Percentiles rank a stretch among this genome's conserved stretches.
Conservation (phyloP, 2,329 filamentous ascomycete species). For the Coniochaeta sp. region DNA sequence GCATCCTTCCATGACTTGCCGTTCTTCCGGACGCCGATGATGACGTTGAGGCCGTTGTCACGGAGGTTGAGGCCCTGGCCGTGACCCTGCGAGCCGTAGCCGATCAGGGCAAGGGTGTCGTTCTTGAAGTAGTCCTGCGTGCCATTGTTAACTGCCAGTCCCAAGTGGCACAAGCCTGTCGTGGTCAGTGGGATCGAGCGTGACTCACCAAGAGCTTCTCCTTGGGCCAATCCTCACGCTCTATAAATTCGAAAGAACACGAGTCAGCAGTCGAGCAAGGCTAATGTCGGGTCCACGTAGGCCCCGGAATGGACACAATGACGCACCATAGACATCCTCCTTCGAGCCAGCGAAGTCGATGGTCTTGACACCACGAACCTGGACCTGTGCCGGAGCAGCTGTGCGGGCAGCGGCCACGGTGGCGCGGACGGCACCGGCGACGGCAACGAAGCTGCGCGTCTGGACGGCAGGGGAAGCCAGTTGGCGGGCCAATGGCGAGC, state of each 20-base stretch:
- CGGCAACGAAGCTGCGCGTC: conserved; percentile 57
- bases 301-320: background rate
- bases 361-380: conserved; percentile 89
- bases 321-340: conserved; percentile 86
- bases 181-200: conserved; percentile 3
- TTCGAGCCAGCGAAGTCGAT: conserved; percentile 96
- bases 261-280: background rate
- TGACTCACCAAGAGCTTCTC: conserved; percentile 90
- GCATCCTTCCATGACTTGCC: conserved; percentile 98
- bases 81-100: conserved; percentile 96
- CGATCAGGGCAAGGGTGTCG: conserved; percentile 97
- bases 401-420: conserved; percentile 44
- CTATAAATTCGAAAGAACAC: conserved; percentile 34
- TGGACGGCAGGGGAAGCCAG: conserved; percentile 52
- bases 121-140: conserved; percentile 97
- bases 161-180: background rate
- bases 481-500: conserved; percentile 56
- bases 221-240: conserved; percentile 96
- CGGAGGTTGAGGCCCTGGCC: conserved; percentile 99
- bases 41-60: conserved; percentile 99
- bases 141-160: conserved; percentile 1
- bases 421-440: conserved; percentile 47
- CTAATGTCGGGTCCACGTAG: background rate
- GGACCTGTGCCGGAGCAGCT: conserved; percentile 38
- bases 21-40: conserved; percentile 96